Evolutionary conservation across 2,329 filamentous ascomycete species (phyloP).

Genomic region (Neophaeococcomyces aloes): DNA sequence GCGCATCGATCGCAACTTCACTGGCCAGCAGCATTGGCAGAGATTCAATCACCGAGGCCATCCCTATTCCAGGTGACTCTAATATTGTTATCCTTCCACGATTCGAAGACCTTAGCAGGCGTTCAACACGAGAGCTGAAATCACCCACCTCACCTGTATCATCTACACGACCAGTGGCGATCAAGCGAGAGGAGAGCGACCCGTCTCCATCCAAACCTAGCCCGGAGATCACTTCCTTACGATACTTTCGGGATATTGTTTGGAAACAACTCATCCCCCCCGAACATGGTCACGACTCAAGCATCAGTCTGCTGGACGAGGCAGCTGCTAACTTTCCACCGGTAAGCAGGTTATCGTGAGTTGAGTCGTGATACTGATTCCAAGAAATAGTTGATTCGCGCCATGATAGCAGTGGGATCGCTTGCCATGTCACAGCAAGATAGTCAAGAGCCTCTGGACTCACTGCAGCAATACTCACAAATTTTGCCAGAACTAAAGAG

Average conservation of each 20-base stretch:
- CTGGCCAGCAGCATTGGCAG: conserved; percentile 24
- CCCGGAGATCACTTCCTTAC: conserved; percentile 23
- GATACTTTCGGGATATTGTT: conserved; percentile 32
- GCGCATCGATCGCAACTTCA: conserved; percentile 23
- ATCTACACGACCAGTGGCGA: background rate
- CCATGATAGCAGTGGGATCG: conserved; percentile 49
- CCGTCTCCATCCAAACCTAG: background rate
- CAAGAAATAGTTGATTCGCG: conserved; percentile 40
- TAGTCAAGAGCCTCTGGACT: conserved; percentile 37
- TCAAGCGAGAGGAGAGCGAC: conserved; percentile 6
- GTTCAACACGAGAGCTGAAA: conserved; percentile 24
- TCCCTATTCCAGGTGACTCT: conserved; percentile 29
- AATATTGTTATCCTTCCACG: conserved; percentile 41
- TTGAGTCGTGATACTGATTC: conserved; percentile 10
- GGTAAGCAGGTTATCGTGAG: conserved; percentile 29
- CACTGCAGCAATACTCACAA: conserved; percentile 46
- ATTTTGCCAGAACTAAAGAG: conserved; percentile 40
- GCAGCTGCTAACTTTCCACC: conserved; percentile 42
- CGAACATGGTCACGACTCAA: conserved; percentile 23
- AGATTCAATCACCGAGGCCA: conserved; percentile 20
- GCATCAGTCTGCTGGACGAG: conserved; percentile 35
- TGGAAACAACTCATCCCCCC: conserved; percentile 32
- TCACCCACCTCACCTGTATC: conserved; percentile 27
- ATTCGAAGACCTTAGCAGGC: conserved; percentile 39
- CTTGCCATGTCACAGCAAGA: conserved; percentile 41